Base-by-base conservation (phyloP, 257 asterid species). In the Plantago ovata region DNA sequence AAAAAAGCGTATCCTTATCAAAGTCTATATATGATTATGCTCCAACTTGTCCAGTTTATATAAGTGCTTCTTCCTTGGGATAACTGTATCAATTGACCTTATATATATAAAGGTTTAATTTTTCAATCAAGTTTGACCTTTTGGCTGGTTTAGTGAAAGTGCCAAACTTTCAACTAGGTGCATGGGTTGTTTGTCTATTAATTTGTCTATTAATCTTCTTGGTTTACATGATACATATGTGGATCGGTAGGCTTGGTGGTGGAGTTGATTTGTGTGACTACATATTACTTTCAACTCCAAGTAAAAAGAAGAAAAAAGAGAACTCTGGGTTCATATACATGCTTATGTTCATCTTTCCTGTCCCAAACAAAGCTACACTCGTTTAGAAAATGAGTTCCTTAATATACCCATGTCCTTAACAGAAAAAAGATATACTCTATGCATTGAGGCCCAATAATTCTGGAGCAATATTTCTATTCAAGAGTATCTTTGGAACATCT, bases 1-100 rank as follows among this genome's bases (percentile, higher is more conserved):
- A 16, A 75, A 74, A 69, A 81, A 77, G 16, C 95, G 98, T 92
- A 92, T 92, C 98, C 95, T 87, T 48, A 16, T 58, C 18, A 13
- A 13, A 21, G 15, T 69, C 45, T 53, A 52, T 38, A 20, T 63
- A 23, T 58, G 20, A 7, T 16, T 8, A 18, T 48, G n/a, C n/a
- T 24, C 32, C 32, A 2, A 24, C 32, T 24, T 24, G 32, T 24
- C 32, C 32, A 7, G 14, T 49, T 32, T 15, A 12, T 49, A 19
- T 3, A 48, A 20, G 22, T 20, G 12, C 12, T 47, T 16, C 53
- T 24, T 47, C 23, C 32, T 8, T 15, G 53, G 5, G 7, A n/a
- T n/a, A n/a, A n/a, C n/a, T n/a, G n/a, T n/a, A n/a, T n/a, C n/a
- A n/a, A n/a, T n/a, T n/a, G n/a, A n/a, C n/a, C n/a, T n/a, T n/a